These are phyloP conservation scores for Solanum dulcamara DNA, from an alignment of 257 asterid species.

Conservation along the genomic window DNA sequence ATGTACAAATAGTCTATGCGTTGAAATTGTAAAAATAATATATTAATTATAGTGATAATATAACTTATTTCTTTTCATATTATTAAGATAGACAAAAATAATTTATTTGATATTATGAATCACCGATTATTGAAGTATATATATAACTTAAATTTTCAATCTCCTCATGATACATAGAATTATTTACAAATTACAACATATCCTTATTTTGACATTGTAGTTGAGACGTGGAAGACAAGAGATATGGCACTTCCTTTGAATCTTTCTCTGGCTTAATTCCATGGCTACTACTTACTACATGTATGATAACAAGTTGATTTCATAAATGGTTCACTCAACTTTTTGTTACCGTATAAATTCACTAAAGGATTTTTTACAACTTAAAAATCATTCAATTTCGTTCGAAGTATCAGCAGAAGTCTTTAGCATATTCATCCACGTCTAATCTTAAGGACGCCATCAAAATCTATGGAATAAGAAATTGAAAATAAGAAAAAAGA, in stretches of 20 bases:
- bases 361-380: no score
- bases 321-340: not conserved
- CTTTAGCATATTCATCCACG: constrained; percentile 5
- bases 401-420: no score
- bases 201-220: not conserved
- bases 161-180: not conserved
- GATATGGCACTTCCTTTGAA: not conserved
- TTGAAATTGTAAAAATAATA: no score
- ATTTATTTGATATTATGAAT: no score
- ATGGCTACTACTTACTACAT: not conserved
- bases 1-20: no score
- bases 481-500: not conserved
- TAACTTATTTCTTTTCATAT: no score
- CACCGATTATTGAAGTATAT: no score
- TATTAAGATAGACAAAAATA: no score
- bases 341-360: no score
- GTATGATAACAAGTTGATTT: not conserved
- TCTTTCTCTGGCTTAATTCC: not conserved
- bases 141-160: not conserved
- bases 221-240: not conserved
- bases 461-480: constrained; percentile 20
- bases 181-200: not conserved
- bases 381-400: no score
- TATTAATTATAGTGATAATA: no score
- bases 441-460: constrained; percentile 27